A percentile compares a stretch with the other conserved stretches of the same genome.
phyloP scores from a whole-genome alignment of 306 rosid genomes.

The Corylus americana region DNA sequence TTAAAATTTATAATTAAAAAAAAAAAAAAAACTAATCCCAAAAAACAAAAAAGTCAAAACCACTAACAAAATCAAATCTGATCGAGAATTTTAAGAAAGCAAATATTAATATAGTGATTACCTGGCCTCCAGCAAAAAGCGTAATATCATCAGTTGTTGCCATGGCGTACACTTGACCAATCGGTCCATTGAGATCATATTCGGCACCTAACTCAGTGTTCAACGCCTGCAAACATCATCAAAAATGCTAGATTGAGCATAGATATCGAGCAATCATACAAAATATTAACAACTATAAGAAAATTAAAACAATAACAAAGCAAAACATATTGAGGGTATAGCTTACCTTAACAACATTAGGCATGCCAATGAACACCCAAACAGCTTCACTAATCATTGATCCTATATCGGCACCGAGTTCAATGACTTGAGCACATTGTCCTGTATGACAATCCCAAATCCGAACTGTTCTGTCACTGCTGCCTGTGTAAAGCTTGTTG shows the following conservation, averaged over 20 bases:
- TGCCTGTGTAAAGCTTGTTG: conserved; percentile 45
- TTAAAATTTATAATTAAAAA: too few species aligned
- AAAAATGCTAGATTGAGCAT: not conserved
- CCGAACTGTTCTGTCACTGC: conserved; percentile 41
- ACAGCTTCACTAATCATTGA: conserved; percentile 43
- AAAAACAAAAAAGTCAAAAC: not conserved
- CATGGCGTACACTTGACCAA: conserved; percentile 41
- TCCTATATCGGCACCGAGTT: conserved; percentile 36
- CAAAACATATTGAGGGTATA: conserved; percentile 5
- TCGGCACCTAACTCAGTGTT: conserved; percentile 31
- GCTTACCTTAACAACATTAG: conserved; percentile 44
- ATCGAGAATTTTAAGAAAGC: not conserved
- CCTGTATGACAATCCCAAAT: conserved; percentile 56
- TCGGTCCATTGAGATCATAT: conserved; percentile 41
- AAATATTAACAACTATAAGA: too few species aligned
- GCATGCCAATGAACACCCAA: conserved; percentile 51
- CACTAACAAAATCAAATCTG: not conserved
- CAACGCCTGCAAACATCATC: conserved; percentile 43
- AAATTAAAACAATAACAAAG: not conserved
- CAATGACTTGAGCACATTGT: conserved; percentile 23
- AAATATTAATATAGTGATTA: conserved; percentile 4
- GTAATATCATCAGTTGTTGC: conserved; percentile 26
- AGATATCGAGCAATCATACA: too few species aligned
- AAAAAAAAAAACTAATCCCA: not conserved
- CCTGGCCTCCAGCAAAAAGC: conserved; percentile 47